These are phyloP conservation scores for Sesbania bispinosa DNA, from an alignment of 306 rosid species.

Conservation along the genomic window DNA sequence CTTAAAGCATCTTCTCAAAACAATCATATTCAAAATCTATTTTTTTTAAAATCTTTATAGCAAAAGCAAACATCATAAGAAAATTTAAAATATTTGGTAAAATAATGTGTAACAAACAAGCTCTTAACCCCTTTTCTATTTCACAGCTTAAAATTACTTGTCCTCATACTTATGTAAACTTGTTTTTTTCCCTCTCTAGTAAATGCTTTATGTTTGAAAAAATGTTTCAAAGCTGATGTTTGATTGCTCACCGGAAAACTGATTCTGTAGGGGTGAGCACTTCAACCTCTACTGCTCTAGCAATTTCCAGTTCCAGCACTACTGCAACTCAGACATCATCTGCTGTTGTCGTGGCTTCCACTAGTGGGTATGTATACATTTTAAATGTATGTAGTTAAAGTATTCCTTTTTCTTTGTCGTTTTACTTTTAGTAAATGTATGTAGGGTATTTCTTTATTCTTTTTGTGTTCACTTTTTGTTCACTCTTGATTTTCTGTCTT, in stretches of 20 bases:
- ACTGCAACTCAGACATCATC: constrained; percentile 59
- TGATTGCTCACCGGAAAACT: constrained; percentile 1
- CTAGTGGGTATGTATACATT: constrained; percentile 65
- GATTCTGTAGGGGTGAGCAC: constrained; percentile 49
- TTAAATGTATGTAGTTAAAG: background rate
- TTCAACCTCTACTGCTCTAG: constrained; percentile 45
- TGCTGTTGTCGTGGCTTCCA: constrained; percentile 58
- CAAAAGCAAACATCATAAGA: no score
- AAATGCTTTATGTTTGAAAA: background rate
- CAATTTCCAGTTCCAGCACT: constrained; percentile 46
- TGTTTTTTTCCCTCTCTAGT: background rate
- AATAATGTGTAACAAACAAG: no score
- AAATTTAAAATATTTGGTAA: no score
- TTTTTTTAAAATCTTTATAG: no score
- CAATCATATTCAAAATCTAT: no score
- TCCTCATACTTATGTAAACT: background rate
- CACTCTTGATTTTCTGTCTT: background rate
- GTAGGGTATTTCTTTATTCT: background rate
- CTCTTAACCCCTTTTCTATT: background rate
- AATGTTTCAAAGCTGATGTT: constrained; percentile 7
- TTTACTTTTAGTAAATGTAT: background rate
- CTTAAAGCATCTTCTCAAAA: no score
- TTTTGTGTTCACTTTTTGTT: background rate
- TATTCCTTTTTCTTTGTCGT: background rate
- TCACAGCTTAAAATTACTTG: background rate